These are phyloP conservation scores for Holtermannia corniformis DNA, from an alignment of 768 basidiomycete genomes.

Conservation along the genomic window DNA sequence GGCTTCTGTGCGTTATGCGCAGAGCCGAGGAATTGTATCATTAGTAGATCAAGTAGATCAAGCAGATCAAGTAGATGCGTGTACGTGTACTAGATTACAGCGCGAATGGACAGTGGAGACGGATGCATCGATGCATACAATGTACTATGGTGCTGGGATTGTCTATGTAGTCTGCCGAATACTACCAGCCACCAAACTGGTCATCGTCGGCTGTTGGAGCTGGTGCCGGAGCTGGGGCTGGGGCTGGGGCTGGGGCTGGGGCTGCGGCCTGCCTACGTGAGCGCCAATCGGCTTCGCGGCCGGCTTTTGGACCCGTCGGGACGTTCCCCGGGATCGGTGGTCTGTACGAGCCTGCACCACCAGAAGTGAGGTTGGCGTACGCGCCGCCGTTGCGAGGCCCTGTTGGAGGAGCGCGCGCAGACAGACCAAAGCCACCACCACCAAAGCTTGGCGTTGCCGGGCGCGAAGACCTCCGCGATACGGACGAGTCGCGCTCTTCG, in stretches of 20 bases:
- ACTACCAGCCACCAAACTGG: too few relatives aligned
- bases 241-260: not conserved
- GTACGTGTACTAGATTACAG: too few relatives aligned
- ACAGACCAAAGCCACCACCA: not conserved
- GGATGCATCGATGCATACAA: too few relatives aligned
- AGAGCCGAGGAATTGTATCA: not conserved
- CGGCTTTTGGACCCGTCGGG: not conserved
- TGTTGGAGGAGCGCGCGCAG: not conserved
- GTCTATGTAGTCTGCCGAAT: too few relatives aligned
- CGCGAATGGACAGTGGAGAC: too few relatives aligned
- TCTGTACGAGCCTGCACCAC: not conserved
- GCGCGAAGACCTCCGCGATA: slow-evolving; percentile 3
- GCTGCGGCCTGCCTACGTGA: not conserved
- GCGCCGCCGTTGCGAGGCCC: not conserved
- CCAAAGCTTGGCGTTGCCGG: slow-evolving; percentile 4
- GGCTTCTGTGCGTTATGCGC: slow-evolving; percentile 27
- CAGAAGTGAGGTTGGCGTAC: not conserved
- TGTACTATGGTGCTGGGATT: too few relatives aligned
- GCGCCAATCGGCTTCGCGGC: not conserved
- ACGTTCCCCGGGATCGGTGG: not conserved
- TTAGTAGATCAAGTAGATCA: not conserved
- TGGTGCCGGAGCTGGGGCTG: too few relatives aligned
- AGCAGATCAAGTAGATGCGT: too few relatives aligned
- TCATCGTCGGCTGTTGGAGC: too few relatives aligned
- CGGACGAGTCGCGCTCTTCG: slow-evolving; percentile 45